Evolutionary conservation across 306 rosid genomes (phyloP).

Genomic region (Potentilla sterilis): DNA sequence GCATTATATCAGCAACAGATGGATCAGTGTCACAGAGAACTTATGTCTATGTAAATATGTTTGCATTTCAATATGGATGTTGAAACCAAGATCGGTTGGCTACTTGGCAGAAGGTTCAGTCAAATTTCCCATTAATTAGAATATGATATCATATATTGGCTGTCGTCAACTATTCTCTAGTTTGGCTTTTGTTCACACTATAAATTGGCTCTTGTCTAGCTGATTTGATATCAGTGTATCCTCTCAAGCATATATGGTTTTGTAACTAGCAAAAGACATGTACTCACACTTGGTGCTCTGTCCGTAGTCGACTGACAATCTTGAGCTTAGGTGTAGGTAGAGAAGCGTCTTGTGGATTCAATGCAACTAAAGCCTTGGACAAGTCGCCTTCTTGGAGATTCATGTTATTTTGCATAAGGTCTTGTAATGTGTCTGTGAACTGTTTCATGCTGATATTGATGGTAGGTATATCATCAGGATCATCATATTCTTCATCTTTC

Average conservation of each 20-base stretch:
- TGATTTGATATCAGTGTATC: background rate
- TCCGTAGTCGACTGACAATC: slow-evolving; percentile 79
- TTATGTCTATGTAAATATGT: background rate
- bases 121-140: background rate
- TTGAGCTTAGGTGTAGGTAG: slow-evolving; percentile 74
- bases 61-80: background rate
- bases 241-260: background rate
- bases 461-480: slow-evolving; percentile 65
- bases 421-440: slow-evolving; percentile 40
- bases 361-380: slow-evolving; percentile 83
- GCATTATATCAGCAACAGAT: slow-evolving; percentile 36
- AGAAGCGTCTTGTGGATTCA: slow-evolving; percentile 52
- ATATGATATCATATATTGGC: too few species aligned
- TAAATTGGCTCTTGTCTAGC: background rate
- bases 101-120: background rate
- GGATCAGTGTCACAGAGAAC: slow-evolving; percentile 23
- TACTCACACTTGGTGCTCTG: slow-evolving; percentile 96
- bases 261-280: background rate
- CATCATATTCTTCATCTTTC: slow-evolving; percentile 29
- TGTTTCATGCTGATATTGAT: slow-evolving; percentile 46
- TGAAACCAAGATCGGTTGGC: background rate
- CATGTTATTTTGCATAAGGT: slow-evolving; percentile 44
- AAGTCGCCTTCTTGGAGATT: slow-evolving; percentile 57
- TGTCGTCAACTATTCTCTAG: background rate
- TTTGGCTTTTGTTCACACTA: background rate